Base-by-base conservation (phyloP, 179 eudicot genomes). In the Nepenthes alata region DNA sequence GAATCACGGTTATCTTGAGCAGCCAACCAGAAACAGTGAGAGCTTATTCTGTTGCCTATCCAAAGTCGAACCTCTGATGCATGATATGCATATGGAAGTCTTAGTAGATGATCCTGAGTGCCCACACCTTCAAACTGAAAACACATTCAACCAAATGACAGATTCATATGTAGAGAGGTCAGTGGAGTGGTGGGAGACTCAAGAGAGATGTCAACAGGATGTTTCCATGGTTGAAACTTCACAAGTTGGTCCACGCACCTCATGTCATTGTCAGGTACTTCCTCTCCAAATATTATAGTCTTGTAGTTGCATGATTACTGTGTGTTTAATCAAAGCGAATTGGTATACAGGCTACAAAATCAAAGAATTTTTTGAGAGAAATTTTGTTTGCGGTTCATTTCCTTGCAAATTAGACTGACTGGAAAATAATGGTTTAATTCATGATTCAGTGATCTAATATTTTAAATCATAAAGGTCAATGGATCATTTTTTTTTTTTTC, bases 251-350 rank as follows among this genome's bases (percentile, higher is more conserved):
- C 97, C 98, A 47, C 90, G 94, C 68, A 80, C 83, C 55, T 66
- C 93, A 60, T 93, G 98, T 77, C 85, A 81, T 67, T 93, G 96
- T 74, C 98, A 93, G 93, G 98, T 89, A 68, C 57, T 69, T 70
- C 57, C 8, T 15, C 14, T 14, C 6, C 14, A 25, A 11, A 15
- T n/a, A 13, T 52, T 13, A 3, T 11, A 3, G 53, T 0, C 14
- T 52, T 12, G 5, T 52, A 5, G 14, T 52, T 52, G 16, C 6
- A 0, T 41, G 45, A 41, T 41, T 52, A n/a, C 34, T 11, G 25
- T 52, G 55, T 3, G 2, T 14, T 5, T n/a, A 11, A 4, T 12
- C 9, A 10, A 10, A 49, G 53, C 16, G n/a, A 10, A 49, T 3
- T 5, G 2, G 34, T 52, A 6, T n/a, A 15, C 6, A 52, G 16